A percentile compares a stretch with the other conserved stretches of the same genome.
Conservation (phyloP, 345 rosid species). For the Citropsis articulata region DNA sequence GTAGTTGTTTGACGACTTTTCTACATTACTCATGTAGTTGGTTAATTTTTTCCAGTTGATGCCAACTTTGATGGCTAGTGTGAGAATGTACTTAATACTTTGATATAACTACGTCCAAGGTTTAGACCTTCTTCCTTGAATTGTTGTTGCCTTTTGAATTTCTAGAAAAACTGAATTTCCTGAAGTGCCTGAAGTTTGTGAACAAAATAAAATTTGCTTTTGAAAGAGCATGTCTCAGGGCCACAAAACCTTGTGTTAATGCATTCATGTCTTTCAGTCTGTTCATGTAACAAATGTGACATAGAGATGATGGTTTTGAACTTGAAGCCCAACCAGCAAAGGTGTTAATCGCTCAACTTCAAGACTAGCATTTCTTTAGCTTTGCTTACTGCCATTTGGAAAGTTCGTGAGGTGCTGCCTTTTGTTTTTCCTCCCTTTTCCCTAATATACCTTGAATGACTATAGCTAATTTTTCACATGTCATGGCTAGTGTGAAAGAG, state of each 20-base stretch:
- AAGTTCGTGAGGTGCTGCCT: neutral
- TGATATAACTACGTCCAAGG: neutral
- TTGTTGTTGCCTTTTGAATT: neutral
- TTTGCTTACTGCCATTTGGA: neutral
- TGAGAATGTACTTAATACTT: neutral
- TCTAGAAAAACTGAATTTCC: neutral
- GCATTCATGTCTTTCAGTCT: neutral
- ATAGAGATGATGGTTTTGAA: neutral
- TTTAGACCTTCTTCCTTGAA: neutral
- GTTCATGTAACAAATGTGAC: neutral
- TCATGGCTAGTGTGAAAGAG: neutral
- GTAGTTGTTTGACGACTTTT: neutral
- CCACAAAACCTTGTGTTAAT: neutral
- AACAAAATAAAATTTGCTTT: neutral
- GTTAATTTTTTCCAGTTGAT: neutral
- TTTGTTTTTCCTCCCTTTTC: no score
- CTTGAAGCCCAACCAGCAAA: neutral
- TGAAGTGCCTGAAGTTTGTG: neutral
- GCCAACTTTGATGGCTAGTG: neutral
- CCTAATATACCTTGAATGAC: neutral
- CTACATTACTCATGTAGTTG: neutral
- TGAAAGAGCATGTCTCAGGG: neutral
- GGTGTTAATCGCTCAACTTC: neutral
- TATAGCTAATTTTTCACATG: neutral
- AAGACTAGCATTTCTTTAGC: neutral